Conservation (phyloP, 2,329 filamentous ascomycete genomes). For the Chaetomium globosum region DNA sequence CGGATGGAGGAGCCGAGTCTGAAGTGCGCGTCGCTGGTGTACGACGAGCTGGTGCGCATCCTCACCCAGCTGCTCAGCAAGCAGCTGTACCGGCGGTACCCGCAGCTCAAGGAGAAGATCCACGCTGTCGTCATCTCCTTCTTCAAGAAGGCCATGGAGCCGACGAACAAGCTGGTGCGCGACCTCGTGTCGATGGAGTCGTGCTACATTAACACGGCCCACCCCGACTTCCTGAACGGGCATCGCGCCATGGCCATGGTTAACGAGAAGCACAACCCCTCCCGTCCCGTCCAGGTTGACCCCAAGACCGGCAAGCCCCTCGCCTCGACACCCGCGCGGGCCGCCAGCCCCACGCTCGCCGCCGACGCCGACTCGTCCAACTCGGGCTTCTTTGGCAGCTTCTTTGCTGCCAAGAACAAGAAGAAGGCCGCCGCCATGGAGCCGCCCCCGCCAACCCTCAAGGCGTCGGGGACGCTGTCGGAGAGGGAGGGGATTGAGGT, state of each 20-base stretch:
- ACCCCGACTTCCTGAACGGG: conserved; percentile 96
- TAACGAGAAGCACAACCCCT: conserved; percentile 81
- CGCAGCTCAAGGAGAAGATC: conserved; percentile 94
- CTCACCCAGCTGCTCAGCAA: conserved; percentile 87
- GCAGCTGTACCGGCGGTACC: conserved; percentile 88
- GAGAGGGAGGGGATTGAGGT: conserved; percentile 96
- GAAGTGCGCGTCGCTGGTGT: conserved; percentile 96
- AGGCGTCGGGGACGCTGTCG: conserved; percentile 88
- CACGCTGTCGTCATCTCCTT: conserved; percentile 89
- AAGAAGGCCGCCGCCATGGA: conserved; percentile 99
- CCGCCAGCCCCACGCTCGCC: conserved; percentile 68
- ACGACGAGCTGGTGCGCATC: conserved; percentile 95
- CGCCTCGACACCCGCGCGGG: conserved; percentile 69
- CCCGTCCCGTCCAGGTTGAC: conserved; percentile 91
- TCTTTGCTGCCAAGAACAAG: conserved; percentile 99
- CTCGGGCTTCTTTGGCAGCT: conserved; percentile 92
- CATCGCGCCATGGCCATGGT: conserved; percentile 97
- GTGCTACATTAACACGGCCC: conserved; percentile 97
- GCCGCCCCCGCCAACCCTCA: conserved; percentile 85
- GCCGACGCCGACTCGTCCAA: conserved; percentile 56
- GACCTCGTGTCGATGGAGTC: conserved; percentile 95
- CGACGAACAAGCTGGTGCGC: conserved; percentile 92
- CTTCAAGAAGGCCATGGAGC: conserved; percentile 98
- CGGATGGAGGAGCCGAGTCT: conserved; percentile 92
- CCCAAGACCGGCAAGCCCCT: conserved; percentile 98